A percentile compares a stretch with the other conserved stretches of the same genome.
Conservation (phyloP, 1,284 basidiomycete species). For the Amanita bisporigera region DNA sequence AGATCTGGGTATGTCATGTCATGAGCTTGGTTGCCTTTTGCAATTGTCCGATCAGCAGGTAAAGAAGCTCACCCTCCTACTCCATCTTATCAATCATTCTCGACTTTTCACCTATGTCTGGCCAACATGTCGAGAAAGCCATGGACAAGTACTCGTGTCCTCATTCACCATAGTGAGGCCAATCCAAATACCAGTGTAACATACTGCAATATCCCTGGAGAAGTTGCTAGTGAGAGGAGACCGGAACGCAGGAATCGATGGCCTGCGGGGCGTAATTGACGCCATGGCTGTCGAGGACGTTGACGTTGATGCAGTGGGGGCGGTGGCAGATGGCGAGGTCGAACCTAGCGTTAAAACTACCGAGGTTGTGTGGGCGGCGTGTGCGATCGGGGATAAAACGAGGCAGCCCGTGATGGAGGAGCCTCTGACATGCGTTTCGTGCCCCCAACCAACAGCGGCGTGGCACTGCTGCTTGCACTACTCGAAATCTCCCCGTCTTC, state of each 20-base stretch:
- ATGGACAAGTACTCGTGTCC: too few relatives aligned
- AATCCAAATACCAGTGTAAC: too few relatives aligned
- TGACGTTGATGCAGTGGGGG: not conserved
- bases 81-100: too few relatives aligned
- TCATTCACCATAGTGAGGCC: too few relatives aligned
- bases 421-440: not conserved
- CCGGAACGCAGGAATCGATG: not conserved
- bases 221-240: not conserved
- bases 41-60: too few relatives aligned
- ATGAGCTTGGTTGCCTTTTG: too few relatives aligned
- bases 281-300: not conserved
- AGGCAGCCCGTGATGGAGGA: not conserved
- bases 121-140: too few relatives aligned
- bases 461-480: not conserved
- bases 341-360: constrained; percentile 9
- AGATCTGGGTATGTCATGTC: too few relatives aligned
- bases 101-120: too few relatives aligned
- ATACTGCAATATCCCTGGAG: too few relatives aligned
- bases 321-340: not conserved
- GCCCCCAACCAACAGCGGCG: not conserved
- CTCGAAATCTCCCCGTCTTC: constrained; percentile 10
- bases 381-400: constrained; percentile 2
- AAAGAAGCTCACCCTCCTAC: too few relatives aligned
- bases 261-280: not conserved
- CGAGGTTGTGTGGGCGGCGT: constrained; percentile 12